Conservation (phyloP, 2,329 filamentous ascomycete species). For the Calcarisporium arbuscula region DNA sequence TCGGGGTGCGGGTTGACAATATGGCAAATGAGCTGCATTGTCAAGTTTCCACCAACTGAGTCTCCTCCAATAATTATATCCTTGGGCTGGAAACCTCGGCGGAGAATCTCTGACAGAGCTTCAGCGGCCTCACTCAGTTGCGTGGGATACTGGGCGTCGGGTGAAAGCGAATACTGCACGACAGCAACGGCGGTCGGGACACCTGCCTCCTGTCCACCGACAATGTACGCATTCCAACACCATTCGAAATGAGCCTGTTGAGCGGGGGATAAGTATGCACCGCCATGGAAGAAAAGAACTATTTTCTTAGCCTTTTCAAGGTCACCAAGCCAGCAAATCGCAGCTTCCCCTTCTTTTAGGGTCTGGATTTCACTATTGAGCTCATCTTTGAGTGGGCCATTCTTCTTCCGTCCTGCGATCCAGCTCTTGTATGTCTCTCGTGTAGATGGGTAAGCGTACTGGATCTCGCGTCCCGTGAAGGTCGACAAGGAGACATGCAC, state of each 20-base stretch:
- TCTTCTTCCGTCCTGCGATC: constrained; percentile 9
- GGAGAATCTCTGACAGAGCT: constrained; percentile 23
- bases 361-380: constrained; percentile 13
- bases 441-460: constrained; percentile 14
- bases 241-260: constrained; percentile 18
- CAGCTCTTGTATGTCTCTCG: constrained; percentile 16
- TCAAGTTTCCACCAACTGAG: constrained; percentile 29
- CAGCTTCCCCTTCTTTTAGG: constrained; percentile 11
- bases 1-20: constrained; percentile 23
- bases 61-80: constrained; percentile 30
- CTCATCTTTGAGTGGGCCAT: constrained; percentile 8
- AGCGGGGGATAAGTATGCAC: constrained; percentile 18
- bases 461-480: constrained; percentile 16
- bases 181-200: constrained; percentile 23
- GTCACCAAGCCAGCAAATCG: constrained; percentile 22
- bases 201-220: constrained; percentile 12
- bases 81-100: constrained; percentile 19
- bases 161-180: constrained; percentile 27
- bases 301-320: constrained; percentile 18
- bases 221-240: constrained; percentile 20
- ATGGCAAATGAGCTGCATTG: constrained; percentile 24
- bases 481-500: constrained; percentile 12
- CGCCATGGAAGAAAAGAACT: constrained; percentile 23
- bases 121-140: constrained; percentile 25
- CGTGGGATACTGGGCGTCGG: constrained; percentile 20